Percentiles rank a stretch among this genome's conserved stretches.
Evolutionary conservation across 768 basidiomycete genomes (phyloP).

Genomic region (Ramaria sp.): DNA sequence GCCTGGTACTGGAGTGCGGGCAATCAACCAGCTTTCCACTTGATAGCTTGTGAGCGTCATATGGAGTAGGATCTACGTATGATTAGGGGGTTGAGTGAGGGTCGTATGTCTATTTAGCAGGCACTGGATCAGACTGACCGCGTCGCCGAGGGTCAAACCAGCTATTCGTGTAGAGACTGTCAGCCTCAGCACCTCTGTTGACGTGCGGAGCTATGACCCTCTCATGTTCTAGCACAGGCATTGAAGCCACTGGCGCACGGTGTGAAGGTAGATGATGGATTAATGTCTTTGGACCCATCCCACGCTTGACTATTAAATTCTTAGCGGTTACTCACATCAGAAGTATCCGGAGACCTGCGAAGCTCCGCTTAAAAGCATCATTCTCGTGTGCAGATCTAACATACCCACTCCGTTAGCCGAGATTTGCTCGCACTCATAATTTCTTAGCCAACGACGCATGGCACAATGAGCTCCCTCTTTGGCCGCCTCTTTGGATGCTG

Average conservation of each 20-base stretch:
- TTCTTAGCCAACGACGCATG: background rate
- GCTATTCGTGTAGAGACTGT: too few relatives aligned
- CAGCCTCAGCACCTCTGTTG: too few relatives aligned
- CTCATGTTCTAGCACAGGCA: background rate
- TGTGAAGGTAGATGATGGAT: background rate
- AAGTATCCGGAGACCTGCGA: background rate
- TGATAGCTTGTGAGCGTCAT: background rate
- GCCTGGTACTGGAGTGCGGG: background rate
- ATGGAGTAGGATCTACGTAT: background rate
- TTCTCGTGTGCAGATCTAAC: background rate
- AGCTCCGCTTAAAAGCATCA: background rate
- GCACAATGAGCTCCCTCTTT: background rate
- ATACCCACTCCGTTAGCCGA: background rate
- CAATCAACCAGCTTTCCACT: background rate
- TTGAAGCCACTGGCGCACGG: background rate
- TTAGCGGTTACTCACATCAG: background rate
- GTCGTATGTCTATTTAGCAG: background rate
- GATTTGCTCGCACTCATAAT: too few relatives aligned
- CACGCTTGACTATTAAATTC: background rate
- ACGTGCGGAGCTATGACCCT: background rate
- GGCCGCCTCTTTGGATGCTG: background rate
- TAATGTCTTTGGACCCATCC: background rate
- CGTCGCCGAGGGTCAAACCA: too few relatives aligned
- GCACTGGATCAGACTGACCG: too few relatives aligned
- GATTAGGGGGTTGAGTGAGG: background rate